Base-by-base conservation (phyloP, 345 rosid species). In the Limnanthes douglasii region DNA sequence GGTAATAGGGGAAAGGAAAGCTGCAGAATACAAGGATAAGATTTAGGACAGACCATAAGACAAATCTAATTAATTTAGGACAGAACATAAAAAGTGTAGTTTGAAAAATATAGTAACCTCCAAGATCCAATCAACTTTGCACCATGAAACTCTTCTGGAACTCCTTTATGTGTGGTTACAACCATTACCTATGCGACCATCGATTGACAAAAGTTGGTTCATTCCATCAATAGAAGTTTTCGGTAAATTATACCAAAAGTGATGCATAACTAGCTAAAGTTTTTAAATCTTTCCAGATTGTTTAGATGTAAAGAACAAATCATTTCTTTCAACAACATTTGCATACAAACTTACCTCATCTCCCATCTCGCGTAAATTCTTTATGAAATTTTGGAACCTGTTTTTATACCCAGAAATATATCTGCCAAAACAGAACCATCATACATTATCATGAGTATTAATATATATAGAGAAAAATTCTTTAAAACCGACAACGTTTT, bases 131-230 rank as follows among this genome's bases (percentile, higher is more conserved):
- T 74, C 65, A 68, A 43, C 54, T 74, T 71, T n/a, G 92, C 84
- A 31, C 92, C 92, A 47, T 78, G 60, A 51, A 78, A 78, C 51
- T 78, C 92, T 18, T 58, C 34, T 0, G 92, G 92, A 13, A 78
- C 81, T 40, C 92, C 92, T 64, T 74, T 84, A 45, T 78, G 92
- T 40, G 92, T 78, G n/a, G 92, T 78, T 48, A 78, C 78, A 28
- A 78, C 92, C 80, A 78, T 51, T 53, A 73, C 90, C 90, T 78
- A 51, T 31, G 28, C 20, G 30, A n/a, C n/a, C n/a, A n/a, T n/a
- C n/a, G n/a, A n/a, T n/a, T n/a, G n/a, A 31, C n/a, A n/a, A n/a
- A n/a, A 11, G 20, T 51, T 31, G 52, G 37, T 37, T 50, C 25
- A 33, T 25, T 12, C 35, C 8, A 26, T 5, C 4, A 36, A n/a